phyloP scores from a whole-genome alignment of 2,329 filamentous ascomycete species.

The Pseudopithomyces chartarum region DNA sequence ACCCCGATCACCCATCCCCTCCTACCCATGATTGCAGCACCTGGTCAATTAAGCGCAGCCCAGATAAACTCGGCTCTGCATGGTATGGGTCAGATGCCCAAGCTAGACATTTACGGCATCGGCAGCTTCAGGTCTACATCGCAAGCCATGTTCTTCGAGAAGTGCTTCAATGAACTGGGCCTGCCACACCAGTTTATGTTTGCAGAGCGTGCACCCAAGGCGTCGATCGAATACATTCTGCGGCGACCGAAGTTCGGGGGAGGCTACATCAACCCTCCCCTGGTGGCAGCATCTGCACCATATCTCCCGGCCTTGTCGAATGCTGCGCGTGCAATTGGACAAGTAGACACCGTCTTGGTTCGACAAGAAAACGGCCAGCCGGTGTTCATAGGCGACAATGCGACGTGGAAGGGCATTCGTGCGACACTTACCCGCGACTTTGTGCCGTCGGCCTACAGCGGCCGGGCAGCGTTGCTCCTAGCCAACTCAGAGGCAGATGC shows the following conservation, averaged over 20 bases:
- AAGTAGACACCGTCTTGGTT: constrained; percentile 80
- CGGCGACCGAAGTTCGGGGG: constrained; percentile 79
- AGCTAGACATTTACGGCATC: constrained; percentile 80
- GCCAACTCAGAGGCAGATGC: constrained; percentile 76
- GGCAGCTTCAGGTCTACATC: constrained; percentile 74
- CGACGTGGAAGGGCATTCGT: constrained; percentile 83
- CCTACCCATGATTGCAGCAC: constrained; percentile 81
- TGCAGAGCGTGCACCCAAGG: constrained; percentile 71
- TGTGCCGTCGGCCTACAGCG: constrained; percentile 79
- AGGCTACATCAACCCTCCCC: constrained; percentile 77
- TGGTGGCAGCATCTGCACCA: constrained; percentile 58
- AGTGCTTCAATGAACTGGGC: constrained; percentile 65
- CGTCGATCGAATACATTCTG: constrained; percentile 72
- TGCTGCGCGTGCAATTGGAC: constrained; percentile 76
- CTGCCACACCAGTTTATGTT: constrained; percentile 81
- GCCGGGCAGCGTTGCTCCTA: constrained; percentile 75
- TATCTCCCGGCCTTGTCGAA: constrained; percentile 72
- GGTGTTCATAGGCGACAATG: constrained; percentile 75
- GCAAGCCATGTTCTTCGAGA: constrained; percentile 84
- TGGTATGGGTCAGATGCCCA: constrained; percentile 79
- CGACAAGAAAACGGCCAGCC: constrained; percentile 49
- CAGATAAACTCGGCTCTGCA: constrained; percentile 82
- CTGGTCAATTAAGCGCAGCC: constrained; percentile 82
- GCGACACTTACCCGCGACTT: constrained; percentile 81
- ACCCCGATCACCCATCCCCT: constrained; percentile 87